A percentile compares a stretch with the other conserved stretches of the same genome.
phyloP scores from a whole-genome alignment of 805 yeast genomes.

The Pichia phayaonensis region DNA sequence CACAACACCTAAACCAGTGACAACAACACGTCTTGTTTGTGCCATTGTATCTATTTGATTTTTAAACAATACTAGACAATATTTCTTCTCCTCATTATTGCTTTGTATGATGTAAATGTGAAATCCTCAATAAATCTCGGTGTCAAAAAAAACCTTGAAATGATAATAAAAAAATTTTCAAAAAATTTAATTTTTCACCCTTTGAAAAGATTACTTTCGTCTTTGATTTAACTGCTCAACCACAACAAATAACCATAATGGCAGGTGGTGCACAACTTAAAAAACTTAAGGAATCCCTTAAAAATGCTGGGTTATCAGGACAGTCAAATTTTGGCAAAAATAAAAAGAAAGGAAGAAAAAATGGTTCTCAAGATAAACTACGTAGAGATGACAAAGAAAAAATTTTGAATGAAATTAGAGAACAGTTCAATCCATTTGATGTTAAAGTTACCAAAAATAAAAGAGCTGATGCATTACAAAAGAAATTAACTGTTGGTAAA shows the following conservation, averaged over 20 bases:
- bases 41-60: neutral
- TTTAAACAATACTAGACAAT: neutral
- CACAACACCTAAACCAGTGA: constrained; percentile 84
- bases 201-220: neutral
- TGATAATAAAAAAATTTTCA: neutral
- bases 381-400: constrained; percentile 61
- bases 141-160: neutral
- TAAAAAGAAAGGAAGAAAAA: constrained; percentile 40
- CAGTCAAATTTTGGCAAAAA: constrained; percentile 53
- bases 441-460: constrained; percentile 62
- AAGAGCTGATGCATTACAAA: constrained; percentile 38
- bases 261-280: constrained; percentile 72
- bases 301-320: constrained; percentile 78
- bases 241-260: constrained; percentile 33
- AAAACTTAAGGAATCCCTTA: constrained; percentile 67
- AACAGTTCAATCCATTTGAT: constrained; percentile 87
- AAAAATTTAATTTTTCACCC: neutral
- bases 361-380: constrained; percentile 53
- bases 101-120: neutral
- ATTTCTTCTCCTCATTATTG: too few relatives aligned
- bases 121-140: neutral
- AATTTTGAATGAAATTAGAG: constrained; percentile 55
- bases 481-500: constrained; percentile 48
- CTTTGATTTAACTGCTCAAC: neutral
- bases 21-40: constrained; percentile 56